Conservation (phyloP, 2,329 filamentous ascomycete genomes). For the Colletotrichum sojae region DNA sequence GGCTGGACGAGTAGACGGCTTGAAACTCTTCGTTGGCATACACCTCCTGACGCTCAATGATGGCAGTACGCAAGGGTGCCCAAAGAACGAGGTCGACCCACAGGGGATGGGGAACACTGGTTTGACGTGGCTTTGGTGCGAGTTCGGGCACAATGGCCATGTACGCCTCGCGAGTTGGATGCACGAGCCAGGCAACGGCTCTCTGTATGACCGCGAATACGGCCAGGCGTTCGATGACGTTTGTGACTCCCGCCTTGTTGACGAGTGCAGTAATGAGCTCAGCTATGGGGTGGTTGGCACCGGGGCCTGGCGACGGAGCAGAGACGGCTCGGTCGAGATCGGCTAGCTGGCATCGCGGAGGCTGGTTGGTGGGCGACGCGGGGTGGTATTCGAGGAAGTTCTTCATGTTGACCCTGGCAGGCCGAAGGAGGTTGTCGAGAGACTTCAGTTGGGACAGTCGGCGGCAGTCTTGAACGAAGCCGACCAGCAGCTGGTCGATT, state of each 20-base stretch:
- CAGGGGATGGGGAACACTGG: slow-evolving; percentile 46
- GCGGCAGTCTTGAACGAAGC: slow-evolving; percentile 54
- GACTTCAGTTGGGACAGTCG: slow-evolving; percentile 48
- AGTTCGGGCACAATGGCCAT: slow-evolving; percentile 43
- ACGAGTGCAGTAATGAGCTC: slow-evolving; percentile 49
- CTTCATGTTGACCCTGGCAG: slow-evolving; percentile 51
- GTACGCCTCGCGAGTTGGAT: slow-evolving; percentile 50
- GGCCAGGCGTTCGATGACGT: slow-evolving; percentile 51
- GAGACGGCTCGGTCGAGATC: slow-evolving; percentile 41
- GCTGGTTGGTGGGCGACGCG: slow-evolving; percentile 28
- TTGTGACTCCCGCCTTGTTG: slow-evolving; percentile 47
- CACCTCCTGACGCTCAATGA: slow-evolving; percentile 52
- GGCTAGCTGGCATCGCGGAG: slow-evolving; percentile 37
- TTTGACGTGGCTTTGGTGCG: slow-evolving; percentile 47
- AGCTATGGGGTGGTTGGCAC: slow-evolving; percentile 47
- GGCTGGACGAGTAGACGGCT: slow-evolving; percentile 50
- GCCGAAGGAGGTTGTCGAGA: slow-evolving; percentile 50
- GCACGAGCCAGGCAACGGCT: slow-evolving; percentile 49
- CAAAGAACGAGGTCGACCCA: slow-evolving; percentile 53
- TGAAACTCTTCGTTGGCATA: slow-evolving; percentile 56
- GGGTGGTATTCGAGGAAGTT: slow-evolving; percentile 50
- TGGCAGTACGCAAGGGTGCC: slow-evolving; percentile 51
- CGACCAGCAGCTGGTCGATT: slow-evolving; percentile 52
- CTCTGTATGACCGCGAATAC: slow-evolving; percentile 50
- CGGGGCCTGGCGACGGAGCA: neutral